A percentile compares a stretch with the other conserved stretches of the same genome.
Evolutionary conservation across 371 early-diverging fungal genomes (phyloP).

Genomic region (Smittium mucronatum): DNA sequence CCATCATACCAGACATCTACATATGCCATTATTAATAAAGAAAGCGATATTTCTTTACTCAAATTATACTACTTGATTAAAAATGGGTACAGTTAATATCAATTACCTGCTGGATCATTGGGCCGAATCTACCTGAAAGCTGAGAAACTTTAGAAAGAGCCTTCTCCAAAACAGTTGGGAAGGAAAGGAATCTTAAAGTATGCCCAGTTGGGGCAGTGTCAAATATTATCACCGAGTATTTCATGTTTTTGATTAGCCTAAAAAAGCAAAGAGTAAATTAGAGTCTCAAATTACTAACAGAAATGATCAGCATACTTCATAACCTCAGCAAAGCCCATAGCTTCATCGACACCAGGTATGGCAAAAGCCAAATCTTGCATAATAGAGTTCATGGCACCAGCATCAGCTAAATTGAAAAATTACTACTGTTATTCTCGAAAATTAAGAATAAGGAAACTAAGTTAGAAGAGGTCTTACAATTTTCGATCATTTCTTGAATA

Average conservation of each 20-base stretch:
- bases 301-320: constrained; percentile 57
- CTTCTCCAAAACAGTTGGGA: constrained; percentile 92
- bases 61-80: constrained; percentile 6
- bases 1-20: constrained; percentile 94
- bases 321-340: constrained; percentile 97
- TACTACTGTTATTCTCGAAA: constrained; percentile 6
- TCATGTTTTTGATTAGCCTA: constrained; percentile 87
- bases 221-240: constrained; percentile 93
- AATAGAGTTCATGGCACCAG: constrained; percentile 69
- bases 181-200: constrained; percentile 94
- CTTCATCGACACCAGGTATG: constrained; percentile 98
- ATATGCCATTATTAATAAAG: constrained; percentile 5
- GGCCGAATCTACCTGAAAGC: constrained; percentile 83
- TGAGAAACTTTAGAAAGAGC: constrained; percentile 88
- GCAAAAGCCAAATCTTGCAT: constrained; percentile 94
- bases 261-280: constrained; percentile 19
- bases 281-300: not conserved
- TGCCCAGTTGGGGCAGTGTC: constrained; percentile 99
- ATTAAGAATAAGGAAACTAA: not conserved
- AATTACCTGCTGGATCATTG: constrained; percentile 71
- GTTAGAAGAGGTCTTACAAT: constrained; percentile 18
- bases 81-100: too few species aligned
- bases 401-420: constrained; percentile 36
- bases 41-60: not conserved
- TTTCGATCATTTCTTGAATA: constrained; percentile 93